These are phyloP conservation scores for Diaporthe humulicola DNA, from an alignment of 2,329 filamentous ascomycete species.

Conservation along the genomic window DNA sequence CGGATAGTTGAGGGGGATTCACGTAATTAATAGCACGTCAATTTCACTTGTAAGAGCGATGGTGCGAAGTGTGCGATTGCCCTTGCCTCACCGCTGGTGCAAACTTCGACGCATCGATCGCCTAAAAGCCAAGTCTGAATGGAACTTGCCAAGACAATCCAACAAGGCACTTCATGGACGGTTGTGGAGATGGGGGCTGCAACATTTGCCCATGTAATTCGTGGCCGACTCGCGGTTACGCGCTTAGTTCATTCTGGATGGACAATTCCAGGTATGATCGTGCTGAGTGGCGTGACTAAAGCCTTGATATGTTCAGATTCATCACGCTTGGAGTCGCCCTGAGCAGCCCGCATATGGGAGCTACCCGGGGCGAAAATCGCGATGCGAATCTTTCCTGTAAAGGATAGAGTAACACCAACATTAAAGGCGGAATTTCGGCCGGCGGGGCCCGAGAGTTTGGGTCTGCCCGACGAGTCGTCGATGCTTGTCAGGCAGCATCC, in stretches of 20 bases:
- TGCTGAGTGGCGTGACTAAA: too few species aligned
- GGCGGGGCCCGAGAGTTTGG: background rate
- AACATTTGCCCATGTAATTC: background rate
- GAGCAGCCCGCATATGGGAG: background rate
- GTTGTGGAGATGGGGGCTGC: background rate
- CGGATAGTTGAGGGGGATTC: too few species aligned
- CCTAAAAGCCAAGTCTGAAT: slow-evolving; percentile 13
- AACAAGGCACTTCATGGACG: background rate
- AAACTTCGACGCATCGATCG: background rate
- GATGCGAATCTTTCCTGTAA: background rate
- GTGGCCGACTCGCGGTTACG: background rate
- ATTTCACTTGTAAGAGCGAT: background rate
- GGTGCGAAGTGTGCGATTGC: background rate
- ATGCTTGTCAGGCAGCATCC: background rate
- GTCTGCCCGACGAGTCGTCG: too few species aligned
- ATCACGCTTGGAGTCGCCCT: background rate
- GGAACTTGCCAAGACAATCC: slow-evolving; percentile 8
- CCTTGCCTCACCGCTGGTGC: slow-evolving; percentile 9
- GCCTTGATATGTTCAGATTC: background rate
- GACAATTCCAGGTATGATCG: background rate
- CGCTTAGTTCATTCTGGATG: background rate
- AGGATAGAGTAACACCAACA: background rate
- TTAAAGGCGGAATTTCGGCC: background rate
- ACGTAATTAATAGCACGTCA: background rate
- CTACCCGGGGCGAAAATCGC: background rate